Conservation (phyloP, 2,329 filamentous ascomycete genomes). For the Ophiostoma sp. region DNA sequence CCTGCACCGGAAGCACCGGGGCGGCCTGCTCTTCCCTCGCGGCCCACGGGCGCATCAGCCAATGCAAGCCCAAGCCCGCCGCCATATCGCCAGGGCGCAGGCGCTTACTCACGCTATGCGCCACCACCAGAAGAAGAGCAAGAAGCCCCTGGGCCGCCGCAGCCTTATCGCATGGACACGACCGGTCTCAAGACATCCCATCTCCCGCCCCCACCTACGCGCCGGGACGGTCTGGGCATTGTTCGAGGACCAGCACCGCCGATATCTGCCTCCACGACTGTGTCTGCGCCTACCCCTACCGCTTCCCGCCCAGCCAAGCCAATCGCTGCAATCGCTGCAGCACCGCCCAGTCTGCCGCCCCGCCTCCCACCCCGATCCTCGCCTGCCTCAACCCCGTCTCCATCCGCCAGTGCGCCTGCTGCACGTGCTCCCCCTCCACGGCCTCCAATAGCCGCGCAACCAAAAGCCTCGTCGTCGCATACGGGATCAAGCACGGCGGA, state of each 20-base stretch:
- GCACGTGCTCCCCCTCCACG: constrained; percentile 29
- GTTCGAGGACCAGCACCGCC: constrained; percentile 30
- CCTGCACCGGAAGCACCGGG: constrained; percentile 21
- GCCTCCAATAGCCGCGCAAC: not conserved
- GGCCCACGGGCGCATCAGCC: constrained; percentile 14
- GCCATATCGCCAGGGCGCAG: constrained; percentile 10
- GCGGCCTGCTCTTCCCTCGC: constrained; percentile 17
- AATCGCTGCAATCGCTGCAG: constrained; percentile 4
- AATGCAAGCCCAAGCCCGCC: not conserved
- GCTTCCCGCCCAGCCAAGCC: constrained; percentile 20
- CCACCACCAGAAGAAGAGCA: constrained; percentile 32
- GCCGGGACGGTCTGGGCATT: constrained; percentile 42
- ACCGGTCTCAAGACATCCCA: constrained; percentile 64
- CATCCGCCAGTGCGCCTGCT: constrained; percentile 16
- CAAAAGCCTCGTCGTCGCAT: not conserved
- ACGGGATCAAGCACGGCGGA: not conserved
- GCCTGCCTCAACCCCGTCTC: constrained; percentile 13
- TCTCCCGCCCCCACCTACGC: constrained; percentile 65
- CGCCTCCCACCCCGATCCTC: constrained; percentile 29
- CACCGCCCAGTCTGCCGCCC: constrained; percentile 23
- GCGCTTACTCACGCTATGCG: constrained; percentile 26
- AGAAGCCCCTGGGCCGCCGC: constrained; percentile 49
- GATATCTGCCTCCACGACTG: constrained; percentile 16
- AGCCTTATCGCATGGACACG: constrained; percentile 64
- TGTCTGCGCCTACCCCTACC: constrained; percentile 28